phyloP scores from a whole-genome alignment of 2,329 filamentous ascomycete genomes.

The Pseudogymnoascus sp. region DNA sequence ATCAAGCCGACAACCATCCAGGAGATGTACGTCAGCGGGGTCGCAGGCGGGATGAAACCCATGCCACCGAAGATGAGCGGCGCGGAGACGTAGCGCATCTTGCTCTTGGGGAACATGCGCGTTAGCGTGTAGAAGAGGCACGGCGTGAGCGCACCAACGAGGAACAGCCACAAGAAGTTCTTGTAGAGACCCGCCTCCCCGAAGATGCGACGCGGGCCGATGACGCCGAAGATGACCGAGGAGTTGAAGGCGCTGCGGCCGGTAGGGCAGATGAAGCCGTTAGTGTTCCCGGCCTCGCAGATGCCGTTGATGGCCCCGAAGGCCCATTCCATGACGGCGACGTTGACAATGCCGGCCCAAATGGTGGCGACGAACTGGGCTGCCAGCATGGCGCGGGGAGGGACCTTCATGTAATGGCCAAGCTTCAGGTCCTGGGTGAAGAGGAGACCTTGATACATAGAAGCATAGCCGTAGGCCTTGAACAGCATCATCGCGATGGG shows the following conservation, averaged over 20 bases:
- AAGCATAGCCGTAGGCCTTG: slow-evolving; percentile 64
- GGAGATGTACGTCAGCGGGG: slow-evolving; percentile 65
- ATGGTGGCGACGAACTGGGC: slow-evolving; percentile 44
- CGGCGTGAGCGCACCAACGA: slow-evolving; percentile 46
- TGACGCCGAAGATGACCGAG: slow-evolving; percentile 60
- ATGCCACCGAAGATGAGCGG: slow-evolving; percentile 19
- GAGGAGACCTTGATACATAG: slow-evolving; percentile 38
- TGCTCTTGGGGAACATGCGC: slow-evolving; percentile 51
- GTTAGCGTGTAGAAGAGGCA: slow-evolving; percentile 47
- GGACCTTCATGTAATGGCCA: slow-evolving; percentile 63
- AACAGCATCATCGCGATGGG: slow-evolving; percentile 72
- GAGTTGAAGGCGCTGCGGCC: slow-evolving; percentile 56
- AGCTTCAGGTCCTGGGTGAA: slow-evolving; percentile 38
- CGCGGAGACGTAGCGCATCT: slow-evolving; percentile 49
- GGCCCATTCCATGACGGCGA: slow-evolving; percentile 41
- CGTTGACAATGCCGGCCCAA: slow-evolving; percentile 40
- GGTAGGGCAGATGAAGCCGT: slow-evolving; percentile 56
- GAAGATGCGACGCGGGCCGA: slow-evolving; percentile 57
- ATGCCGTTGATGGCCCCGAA: slow-evolving; percentile 38
- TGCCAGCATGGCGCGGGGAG: slow-evolving; percentile 41
- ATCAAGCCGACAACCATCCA: slow-evolving; percentile 64
- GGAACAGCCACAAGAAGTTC: slow-evolving; percentile 60
- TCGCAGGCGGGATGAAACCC: slow-evolving; percentile 37
- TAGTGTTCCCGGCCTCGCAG: slow-evolving; percentile 37
- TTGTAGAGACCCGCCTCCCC: slow-evolving; percentile 54